Evolutionary conservation across 345 rosid genomes (phyloP), one percentile per base, ranked within the genome.

Genomic region (Reutealis trisperma): DNA sequence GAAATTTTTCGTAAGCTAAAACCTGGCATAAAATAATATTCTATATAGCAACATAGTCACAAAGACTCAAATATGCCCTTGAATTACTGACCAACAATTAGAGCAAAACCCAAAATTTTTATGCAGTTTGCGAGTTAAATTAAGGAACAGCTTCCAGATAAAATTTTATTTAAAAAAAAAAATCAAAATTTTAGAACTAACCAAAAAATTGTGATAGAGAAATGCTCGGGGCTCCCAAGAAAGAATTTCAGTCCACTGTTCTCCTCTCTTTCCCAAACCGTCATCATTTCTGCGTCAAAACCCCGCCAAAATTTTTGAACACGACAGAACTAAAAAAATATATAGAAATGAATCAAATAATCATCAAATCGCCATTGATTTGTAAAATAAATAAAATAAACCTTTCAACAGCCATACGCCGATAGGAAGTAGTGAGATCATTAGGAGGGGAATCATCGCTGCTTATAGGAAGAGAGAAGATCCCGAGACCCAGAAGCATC

Each of bases 141-240:
- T 19, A 54, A 18, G 15, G 3, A 54, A 18, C 16, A 54, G n/a
- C 19, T 54, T 54, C 59, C 59, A 47, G 6, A 5, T 5, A 61
- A 21, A 6, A 42, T 44, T 57, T 11, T 0, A 57, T 12, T 67
- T 11, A 1, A 15, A 8, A 24, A 32, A 25, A 25, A 60, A 24
- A 61, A 59, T 1, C 0, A 63, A 42, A 71, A 64, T 11, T 47
- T n/a, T 42, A 19, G 34, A 82, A 83, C 91, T 77, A 69, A 93
- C 99, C 97, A 95, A 83, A 80, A 95, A 93, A 82, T 86, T 89
- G 47, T 93, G 99, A 82, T 92, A 93, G 60, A 95, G 57, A 75
- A 86, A 89, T 76, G 98, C 96, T 74, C 98, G 83, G 16, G 99
- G 99, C 83, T 93, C 97, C 97, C 98, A 93, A 19, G 99, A 87